A percentile compares a stretch with the other conserved stretches of the same genome.
These are phyloP conservation scores for Monilinia vaccinii-corymbosi DNA, from an alignment of 2,329 filamentous ascomycete species.

Conservation along the genomic window DNA sequence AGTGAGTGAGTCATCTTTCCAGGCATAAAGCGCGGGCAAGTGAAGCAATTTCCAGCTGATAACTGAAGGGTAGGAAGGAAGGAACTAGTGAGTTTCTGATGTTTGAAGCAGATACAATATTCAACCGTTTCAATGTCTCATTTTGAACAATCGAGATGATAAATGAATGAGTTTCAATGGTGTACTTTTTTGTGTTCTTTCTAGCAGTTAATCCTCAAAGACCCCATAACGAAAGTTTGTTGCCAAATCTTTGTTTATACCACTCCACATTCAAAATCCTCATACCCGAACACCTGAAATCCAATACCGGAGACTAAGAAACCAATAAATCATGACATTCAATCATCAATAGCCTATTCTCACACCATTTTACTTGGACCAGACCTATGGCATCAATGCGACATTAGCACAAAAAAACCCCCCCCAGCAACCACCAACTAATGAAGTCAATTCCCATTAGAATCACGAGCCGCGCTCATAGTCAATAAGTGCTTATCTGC, in stretches of 20 bases:
- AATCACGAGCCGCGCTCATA: slow-evolving; percentile 14
- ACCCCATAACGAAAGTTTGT: background rate
- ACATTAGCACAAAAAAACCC: background rate
- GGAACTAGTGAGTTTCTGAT: too few species aligned
- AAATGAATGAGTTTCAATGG: background rate
- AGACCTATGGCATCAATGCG: background rate
- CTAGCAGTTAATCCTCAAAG: background rate
- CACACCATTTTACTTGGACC: background rate
- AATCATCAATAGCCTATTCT: slow-evolving; percentile 7
- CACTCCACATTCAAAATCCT: background rate
- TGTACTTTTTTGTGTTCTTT: background rate
- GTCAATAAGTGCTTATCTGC: slow-evolving; percentile 8
- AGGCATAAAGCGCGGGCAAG: too few species aligned
- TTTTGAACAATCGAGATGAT: background rate
- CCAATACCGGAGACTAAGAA: background rate
- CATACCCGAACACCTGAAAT: background rate
- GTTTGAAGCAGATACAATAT: too few species aligned
- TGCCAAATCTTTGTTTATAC: background rate
- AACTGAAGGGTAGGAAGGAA: too few species aligned
- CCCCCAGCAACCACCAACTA: background rate
- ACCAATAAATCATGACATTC: background rate
- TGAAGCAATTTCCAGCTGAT: too few species aligned
- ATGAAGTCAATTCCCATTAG: background rate
- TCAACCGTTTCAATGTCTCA: background rate
- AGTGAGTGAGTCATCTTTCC: too few species aligned